Percentiles rank a stretch among this genome's conserved stretches.
These are phyloP conservation scores for Skeletonema tropicum DNA, from an alignment of 108 stramenopile species.

Conservation along the genomic window DNA sequence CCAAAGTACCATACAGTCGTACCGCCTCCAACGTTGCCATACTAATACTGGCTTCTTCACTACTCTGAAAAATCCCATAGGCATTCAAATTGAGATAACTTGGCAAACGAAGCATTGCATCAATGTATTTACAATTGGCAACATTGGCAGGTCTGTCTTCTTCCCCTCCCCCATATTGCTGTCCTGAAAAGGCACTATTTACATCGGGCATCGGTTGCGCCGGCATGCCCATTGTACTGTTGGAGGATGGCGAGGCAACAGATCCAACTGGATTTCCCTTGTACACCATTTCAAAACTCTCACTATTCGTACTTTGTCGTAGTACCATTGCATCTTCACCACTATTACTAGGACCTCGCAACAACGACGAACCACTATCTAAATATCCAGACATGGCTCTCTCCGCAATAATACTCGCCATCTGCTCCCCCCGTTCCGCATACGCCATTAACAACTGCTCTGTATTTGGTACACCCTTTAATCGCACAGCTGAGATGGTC, in stretches of 20 bases:
- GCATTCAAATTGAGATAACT: conserved; percentile 42
- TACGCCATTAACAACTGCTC: conserved; percentile 19
- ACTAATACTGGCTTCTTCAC: conserved; percentile 40
- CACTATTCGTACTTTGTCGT: conserved; percentile 1
- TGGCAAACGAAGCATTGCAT: conserved; percentile 36
- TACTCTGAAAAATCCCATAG: conserved; percentile 24
- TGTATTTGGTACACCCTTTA: conserved; percentile 8
- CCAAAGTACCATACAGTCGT: conserved; percentile 40
- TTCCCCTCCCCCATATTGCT: conserved; percentile 2
- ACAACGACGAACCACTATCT: background rate
- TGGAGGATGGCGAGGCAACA: background rate
- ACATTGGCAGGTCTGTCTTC: conserved; percentile 38
- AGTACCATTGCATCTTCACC: background rate
- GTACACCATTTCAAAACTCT: background rate
- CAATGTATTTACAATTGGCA: conserved; percentile 51
- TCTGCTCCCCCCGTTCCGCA: background rate
- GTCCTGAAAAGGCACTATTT: background rate
- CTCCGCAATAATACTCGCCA: background rate
- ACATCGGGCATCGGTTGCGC: background rate
- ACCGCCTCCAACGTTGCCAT: conserved; percentile 50
- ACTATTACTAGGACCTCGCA: background rate
- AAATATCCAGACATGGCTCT: background rate
- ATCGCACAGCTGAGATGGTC: conserved; percentile 34
- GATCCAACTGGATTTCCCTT: background rate
- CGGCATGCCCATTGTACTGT: background rate